Evolutionary conservation across 2,329 filamentous ascomycete genomes (phyloP), one percentile per base, ranked within the genome.

Genomic region (Emergomyces orientalis): DNA sequence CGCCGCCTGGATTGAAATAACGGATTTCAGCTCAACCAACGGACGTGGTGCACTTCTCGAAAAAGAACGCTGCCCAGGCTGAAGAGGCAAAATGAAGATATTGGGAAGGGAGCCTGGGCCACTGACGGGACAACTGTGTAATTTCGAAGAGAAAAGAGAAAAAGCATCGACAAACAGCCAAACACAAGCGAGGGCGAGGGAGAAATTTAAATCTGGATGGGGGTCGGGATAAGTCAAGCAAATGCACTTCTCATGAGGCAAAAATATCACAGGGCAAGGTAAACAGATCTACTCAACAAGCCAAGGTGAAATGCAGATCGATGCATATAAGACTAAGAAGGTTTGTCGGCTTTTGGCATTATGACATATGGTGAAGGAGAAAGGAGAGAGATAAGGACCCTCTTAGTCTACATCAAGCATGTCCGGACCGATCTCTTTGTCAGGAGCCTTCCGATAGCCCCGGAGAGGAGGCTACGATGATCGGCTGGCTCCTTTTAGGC

Each of bases 321-420:
- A 65, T 64, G 58, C 60, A 63, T 62, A 49, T 63, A 58, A 49
- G 25, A 39, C 54, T 54, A 64, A 62, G 63, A 64, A 54, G 61
- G 58, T 34, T 39, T 59, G 43, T 58, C 65, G 64, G 65, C 55
- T 66, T 64, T 63, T 65, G 63, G 59, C 64, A 63, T 61, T n/a
- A 62, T 56, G 32, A 57, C 25, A 62, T 54, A 61, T 61, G 51
- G 34, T 57, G 52, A 49, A 41, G 34, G 2, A 43, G 32, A 47
- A 61, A 43, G 25, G 17, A 41, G 13, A 61, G 27, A 34, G 17
- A 56, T 30, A 41, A 13, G 9, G n/a, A 52, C 45, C 45, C 57
- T 47, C n/a, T 30, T 27, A 62, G 32, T 45, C 39, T 57, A 47
- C 55, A 47, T 27, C 45, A 56, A 41, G 55, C 52, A 49, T 27